A percentile compares a stretch with the other conserved stretches of the same genome.
Evolutionary conservation across 306 rosid genomes (phyloP).

Genomic region (Cicer cuneatum): DNA sequence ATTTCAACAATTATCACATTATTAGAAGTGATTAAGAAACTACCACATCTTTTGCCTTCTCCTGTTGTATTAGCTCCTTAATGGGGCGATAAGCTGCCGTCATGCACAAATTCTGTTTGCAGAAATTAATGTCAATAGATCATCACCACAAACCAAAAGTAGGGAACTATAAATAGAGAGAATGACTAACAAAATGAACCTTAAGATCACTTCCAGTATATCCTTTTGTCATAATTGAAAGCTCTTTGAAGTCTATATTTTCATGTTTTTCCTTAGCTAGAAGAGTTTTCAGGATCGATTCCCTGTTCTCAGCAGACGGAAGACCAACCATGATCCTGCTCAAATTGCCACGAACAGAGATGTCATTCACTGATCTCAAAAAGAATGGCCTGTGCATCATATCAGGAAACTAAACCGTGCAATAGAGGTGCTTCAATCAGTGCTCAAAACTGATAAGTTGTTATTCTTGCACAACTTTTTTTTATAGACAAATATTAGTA

Average conservation of each 20-base stretch:
- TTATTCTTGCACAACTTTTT: constrained; percentile 4
- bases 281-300: constrained; percentile 77
- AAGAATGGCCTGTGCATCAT: not conserved
- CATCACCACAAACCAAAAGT: constrained; percentile 6
- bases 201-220: constrained; percentile 96
- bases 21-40: constrained; percentile 27
- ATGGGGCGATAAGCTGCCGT: constrained; percentile 91
- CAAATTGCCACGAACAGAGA: constrained; percentile 28
- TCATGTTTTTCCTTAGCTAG: constrained; percentile 71
- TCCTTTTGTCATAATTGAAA: constrained; percentile 81
- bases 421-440: constrained; percentile 8
- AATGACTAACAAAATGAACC: constrained; percentile 52
- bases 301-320: constrained; percentile 78
- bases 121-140: constrained; percentile 33
- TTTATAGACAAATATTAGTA: not conserved
- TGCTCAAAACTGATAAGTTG: not conserved
- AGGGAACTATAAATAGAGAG: not conserved
- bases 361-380: constrained; percentile 28
- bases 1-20: not conserved
- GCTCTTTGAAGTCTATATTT: constrained; percentile 74
- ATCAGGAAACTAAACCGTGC: constrained; percentile 14
- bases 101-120: constrained; percentile 80
- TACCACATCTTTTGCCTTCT: constrained; percentile 80
- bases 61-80: constrained; percentile 82
- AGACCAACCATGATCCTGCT: constrained; percentile 86